A percentile compares a stretch with the other conserved stretches of the same genome.
These are phyloP conservation scores for Arthrinium puccinioides DNA, from an alignment of 2,329 filamentous ascomycete species.

Conservation along the genomic window DNA sequence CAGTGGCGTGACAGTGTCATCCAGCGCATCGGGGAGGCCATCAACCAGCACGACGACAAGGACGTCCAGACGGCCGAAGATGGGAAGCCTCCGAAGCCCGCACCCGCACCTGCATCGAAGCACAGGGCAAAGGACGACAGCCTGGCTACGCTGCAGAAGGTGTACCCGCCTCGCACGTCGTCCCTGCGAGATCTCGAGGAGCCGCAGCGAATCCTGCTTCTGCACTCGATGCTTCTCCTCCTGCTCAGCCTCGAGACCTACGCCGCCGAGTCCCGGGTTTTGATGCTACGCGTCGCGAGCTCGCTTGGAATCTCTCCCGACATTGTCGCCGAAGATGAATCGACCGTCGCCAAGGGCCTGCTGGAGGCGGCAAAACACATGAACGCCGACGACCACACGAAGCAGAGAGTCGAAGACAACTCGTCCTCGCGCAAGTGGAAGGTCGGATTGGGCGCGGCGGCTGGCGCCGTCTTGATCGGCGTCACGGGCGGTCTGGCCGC, in stretches of 20 bases:
- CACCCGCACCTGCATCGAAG: constrained; percentile 8
- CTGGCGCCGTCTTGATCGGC: constrained; percentile 57
- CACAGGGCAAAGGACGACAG: constrained; percentile 37
- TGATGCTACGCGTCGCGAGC: constrained; percentile 63
- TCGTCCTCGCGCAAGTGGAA: constrained; percentile 62
- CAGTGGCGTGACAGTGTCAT: constrained; percentile 21
- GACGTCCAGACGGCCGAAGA: constrained; percentile 11
- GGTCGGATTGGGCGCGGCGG: constrained; percentile 40
- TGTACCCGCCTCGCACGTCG: constrained; percentile 57
- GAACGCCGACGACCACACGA: constrained; percentile 56
- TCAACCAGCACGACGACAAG: constrained; percentile 15
- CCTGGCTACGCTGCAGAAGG: constrained; percentile 31
- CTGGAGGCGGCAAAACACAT: constrained; percentile 63
- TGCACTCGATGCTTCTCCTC: constrained; percentile 67
- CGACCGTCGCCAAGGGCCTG: constrained; percentile 66
- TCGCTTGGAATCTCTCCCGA: constrained; percentile 62
- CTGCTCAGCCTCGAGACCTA: constrained; percentile 73
- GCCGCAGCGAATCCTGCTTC: constrained; percentile 55
- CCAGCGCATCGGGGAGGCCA: constrained; percentile 19
- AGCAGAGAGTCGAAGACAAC: constrained; percentile 56
- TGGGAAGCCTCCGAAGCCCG: constrained; percentile 1
- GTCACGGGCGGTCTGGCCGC: constrained; percentile 70
- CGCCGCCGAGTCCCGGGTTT: constrained; percentile 62
- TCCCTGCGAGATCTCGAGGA: constrained; percentile 51
- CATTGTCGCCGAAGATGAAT: constrained; percentile 63